These are phyloP conservation scores for Metroxylon sagu DNA, from an alignment of 176 grass and related monocot species.

Conservation along the genomic window DNA sequence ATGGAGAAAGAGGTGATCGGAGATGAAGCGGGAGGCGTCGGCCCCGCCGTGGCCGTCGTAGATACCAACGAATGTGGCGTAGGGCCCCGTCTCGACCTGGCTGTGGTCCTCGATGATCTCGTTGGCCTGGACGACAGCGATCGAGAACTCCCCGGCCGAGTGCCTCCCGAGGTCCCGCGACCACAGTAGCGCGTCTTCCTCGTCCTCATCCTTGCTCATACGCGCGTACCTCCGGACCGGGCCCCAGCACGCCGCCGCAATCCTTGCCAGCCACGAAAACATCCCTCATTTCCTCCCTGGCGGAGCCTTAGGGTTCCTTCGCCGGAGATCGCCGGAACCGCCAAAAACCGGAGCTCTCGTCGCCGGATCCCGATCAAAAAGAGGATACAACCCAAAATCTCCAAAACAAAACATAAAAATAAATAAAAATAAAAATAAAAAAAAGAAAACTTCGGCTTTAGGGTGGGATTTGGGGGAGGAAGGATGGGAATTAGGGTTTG, in stretches of 20 bases:
- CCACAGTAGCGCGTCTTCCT: conserved; percentile 68
- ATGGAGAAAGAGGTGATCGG: conserved; percentile 71
- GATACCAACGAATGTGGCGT: conserved; percentile 78
- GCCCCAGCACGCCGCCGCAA: conserved; percentile 78
- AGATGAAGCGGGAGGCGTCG: conserved; percentile 84
- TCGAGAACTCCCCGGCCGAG: conserved; percentile 78
- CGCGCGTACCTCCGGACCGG: conserved; percentile 67
- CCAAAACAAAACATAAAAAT: too few species aligned
- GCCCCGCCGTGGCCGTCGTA: conserved; percentile 96
- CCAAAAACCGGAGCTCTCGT: too few species aligned
- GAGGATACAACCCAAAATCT: too few species aligned
- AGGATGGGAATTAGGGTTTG: too few species aligned
- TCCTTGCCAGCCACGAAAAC: conserved; percentile 80
- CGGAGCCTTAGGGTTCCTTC: conserved; percentile 13
- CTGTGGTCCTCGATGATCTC: conserved; percentile 92
- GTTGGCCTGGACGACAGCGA: conserved; percentile 94
- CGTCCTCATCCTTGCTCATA: conserved; percentile 88
- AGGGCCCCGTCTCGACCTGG: conserved; percentile 72
- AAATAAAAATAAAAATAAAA: too few species aligned
- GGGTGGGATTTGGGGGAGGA: too few species aligned
- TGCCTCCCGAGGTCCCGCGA: conserved; percentile 67
- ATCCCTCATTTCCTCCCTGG: conserved; percentile 82
- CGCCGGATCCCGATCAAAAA: too few species aligned
- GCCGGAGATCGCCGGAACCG: too few species aligned
- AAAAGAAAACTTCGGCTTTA: too few species aligned